Conservation (phyloP, 805 yeast genomes). For the Pichia thaimueangensis region DNA sequence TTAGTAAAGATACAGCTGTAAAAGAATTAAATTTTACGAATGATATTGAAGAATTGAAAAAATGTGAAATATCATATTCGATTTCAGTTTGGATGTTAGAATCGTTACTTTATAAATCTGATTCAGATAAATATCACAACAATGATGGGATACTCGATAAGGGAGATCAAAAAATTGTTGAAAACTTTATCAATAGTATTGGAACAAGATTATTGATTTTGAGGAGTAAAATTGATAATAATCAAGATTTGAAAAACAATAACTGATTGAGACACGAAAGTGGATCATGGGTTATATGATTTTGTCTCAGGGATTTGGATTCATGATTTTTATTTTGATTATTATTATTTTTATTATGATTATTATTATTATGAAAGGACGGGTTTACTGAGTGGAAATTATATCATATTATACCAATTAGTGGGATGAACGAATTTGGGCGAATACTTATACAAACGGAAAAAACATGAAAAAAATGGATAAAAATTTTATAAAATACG, state of each 20-base stretch:
- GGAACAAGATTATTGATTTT: slow-evolving; percentile 72
- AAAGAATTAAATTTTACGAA: slow-evolving; percentile 48
- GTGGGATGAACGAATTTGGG: too few relatives aligned
- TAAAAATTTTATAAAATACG: too few relatives aligned
- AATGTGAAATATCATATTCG: slow-evolving; percentile 84
- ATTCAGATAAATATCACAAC: slow-evolving; percentile 10
- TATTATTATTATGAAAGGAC: too few relatives aligned
- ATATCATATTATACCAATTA: too few relatives aligned
- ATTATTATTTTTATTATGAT: not conserved
- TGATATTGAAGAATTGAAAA: slow-evolving; percentile 55
- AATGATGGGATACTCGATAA: slow-evolving; percentile 49
- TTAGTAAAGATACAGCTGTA: slow-evolving; percentile 86
- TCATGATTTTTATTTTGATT: too few relatives aligned
- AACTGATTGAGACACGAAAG: too few relatives aligned
- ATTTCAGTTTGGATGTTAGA: slow-evolving; percentile 95
- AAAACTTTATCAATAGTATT: slow-evolving; percentile 75
- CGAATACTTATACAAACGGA: too few relatives aligned
- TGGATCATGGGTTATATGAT: too few relatives aligned
- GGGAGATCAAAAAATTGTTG: slow-evolving; percentile 70
- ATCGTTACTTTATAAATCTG: slow-evolving; percentile 55
- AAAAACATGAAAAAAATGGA: too few relatives aligned
- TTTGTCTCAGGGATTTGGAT: too few relatives aligned
- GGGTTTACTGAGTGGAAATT: too few relatives aligned
- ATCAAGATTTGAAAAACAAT: too few relatives aligned
- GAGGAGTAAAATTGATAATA: slow-evolving; percentile 43